Evolutionary conservation across 2,329 filamentous ascomycete genomes (phyloP).

Genomic region (Diaporthe aspalathi): DNA sequence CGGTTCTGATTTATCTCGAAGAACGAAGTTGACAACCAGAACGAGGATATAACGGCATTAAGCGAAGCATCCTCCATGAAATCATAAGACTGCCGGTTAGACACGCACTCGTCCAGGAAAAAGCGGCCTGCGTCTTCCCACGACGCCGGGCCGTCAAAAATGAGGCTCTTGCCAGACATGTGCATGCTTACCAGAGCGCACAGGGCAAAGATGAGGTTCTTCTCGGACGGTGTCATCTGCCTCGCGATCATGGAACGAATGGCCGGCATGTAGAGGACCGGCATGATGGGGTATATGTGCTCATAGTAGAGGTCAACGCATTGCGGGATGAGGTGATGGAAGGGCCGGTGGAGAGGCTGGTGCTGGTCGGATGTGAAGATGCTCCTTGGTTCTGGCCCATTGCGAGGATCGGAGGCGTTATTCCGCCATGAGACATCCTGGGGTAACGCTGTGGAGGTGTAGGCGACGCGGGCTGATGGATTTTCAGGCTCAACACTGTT

Average conservation of each 20-base stretch:
- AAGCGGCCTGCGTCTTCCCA: conserved; percentile 65
- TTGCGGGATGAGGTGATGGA: conserved; percentile 60
- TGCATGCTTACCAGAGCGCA: conserved; percentile 65
- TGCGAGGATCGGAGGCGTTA: conserved; percentile 47
- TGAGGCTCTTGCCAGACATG: conserved; percentile 59
- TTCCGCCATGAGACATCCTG: conserved; percentile 47
- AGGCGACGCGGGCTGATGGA: conserved; percentile 38
- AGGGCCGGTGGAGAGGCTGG: conserved; percentile 55
- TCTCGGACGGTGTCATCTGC: conserved; percentile 52
- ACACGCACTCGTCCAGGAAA: conserved; percentile 68
- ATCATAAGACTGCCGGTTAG: conserved; percentile 66
- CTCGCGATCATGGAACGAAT: conserved; percentile 62
- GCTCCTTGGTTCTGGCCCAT: conserved; percentile 51
- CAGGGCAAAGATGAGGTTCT: conserved; percentile 65
- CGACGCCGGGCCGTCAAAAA: conserved; percentile 51
- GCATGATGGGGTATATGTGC: conserved; percentile 73
- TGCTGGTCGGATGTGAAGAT: conserved; percentile 56
- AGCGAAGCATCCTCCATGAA: conserved; percentile 67
- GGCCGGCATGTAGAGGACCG: conserved; percentile 68
- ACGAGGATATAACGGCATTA: conserved; percentile 70
- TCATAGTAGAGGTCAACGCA: conserved; percentile 72
- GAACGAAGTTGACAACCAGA: conserved; percentile 70
- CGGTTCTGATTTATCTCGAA: conserved; percentile 71
- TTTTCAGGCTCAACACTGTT: conserved; percentile 49
- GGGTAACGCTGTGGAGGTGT: conserved; percentile 44